Conservation (phyloP, 345 rosid species). For the Acer saccharum region DNA sequence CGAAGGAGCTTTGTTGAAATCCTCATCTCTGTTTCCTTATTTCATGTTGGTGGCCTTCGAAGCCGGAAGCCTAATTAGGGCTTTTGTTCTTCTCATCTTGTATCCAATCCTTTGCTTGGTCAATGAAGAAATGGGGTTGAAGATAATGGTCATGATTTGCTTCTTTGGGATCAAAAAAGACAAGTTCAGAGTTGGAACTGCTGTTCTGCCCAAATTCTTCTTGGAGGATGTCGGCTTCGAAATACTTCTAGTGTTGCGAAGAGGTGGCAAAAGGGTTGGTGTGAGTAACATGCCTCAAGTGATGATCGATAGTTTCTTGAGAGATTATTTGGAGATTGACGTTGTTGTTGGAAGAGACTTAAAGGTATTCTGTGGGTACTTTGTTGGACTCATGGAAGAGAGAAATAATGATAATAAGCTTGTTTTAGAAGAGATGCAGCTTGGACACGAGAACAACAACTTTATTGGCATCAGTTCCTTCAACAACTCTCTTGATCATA, state of each 20-base stretch:
- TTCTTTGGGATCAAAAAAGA: slow-evolving; percentile 61
- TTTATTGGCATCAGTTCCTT: slow-evolving; percentile 46
- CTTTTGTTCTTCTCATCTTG: slow-evolving; percentile 50
- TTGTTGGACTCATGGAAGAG: slow-evolving; percentile 65
- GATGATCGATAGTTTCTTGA: slow-evolving; percentile 77
- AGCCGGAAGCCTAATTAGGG: slow-evolving; percentile 66
- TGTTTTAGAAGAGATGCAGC: slow-evolving; percentile 27
- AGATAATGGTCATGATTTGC: slow-evolving; percentile 66
- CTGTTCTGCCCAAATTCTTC: slow-evolving; percentile 72
- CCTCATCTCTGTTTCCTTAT: slow-evolving; percentile 70
- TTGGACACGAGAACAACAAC: slow-evolving; percentile 26
- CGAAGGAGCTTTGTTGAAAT: slow-evolving; percentile 59
- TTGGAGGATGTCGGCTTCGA: slow-evolving; percentile 69
- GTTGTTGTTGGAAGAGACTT: slow-evolving; percentile 65
- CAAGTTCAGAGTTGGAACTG: slow-evolving; percentile 54
- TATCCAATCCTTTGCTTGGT: slow-evolving; percentile 55
- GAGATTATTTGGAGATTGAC: slow-evolving; percentile 62
- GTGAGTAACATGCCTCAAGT: slow-evolving; percentile 64
- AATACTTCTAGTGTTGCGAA: slow-evolving; percentile 49
- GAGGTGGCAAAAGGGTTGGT: slow-evolving; percentile 49
- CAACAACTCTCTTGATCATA: slow-evolving; percentile 42
- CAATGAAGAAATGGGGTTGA: slow-evolving; percentile 54
- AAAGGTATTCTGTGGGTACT: slow-evolving; percentile 58
- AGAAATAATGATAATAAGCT: slow-evolving; percentile 20
- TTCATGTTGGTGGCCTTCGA: slow-evolving; percentile 86